Evolutionary conservation across 306 rosid species (phyloP).

Genomic region (Glycyrrhiza uralensis): DNA sequence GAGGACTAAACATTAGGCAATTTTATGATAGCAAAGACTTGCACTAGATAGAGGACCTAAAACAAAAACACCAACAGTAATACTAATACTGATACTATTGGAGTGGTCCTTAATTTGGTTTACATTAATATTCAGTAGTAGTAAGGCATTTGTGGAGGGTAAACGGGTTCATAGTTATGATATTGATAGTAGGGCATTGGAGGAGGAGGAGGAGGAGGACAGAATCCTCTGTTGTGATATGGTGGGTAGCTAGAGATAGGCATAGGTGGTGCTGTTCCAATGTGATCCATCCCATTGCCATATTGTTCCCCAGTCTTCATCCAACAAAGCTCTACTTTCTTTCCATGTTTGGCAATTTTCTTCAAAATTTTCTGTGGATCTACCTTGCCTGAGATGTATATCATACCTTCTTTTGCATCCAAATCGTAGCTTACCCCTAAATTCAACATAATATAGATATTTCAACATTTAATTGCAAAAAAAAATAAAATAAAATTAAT

Average conservation of each 20-base stretch:
- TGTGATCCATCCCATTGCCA: background rate
- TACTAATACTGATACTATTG: no score
- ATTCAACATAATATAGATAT: background rate
- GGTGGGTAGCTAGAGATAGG: background rate
- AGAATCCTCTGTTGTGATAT: conserved; percentile 1
- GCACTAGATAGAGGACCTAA: no score
- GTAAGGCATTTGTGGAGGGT: no score
- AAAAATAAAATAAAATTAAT: no score
- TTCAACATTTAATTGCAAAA: background rate
- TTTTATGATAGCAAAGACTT: no score
- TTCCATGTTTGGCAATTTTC: background rate
- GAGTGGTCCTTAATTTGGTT: no score
- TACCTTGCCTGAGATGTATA: conserved; percentile 19
- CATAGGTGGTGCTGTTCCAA: no score
- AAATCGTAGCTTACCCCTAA: conserved; percentile 17
- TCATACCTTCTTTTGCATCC: conserved; percentile 21
- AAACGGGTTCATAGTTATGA: no score
- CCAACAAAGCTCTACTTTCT: background rate
- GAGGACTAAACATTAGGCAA: no score
- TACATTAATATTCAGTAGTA: no score
- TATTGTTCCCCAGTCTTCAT: background rate
- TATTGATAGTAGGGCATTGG: background rate
- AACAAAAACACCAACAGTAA: no score
- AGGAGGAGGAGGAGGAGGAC: background rate
- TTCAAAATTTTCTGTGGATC: conserved; percentile 8